Percentiles rank a stretch among this genome's conserved stretches.
These are phyloP conservation scores for Aphanomyces stellatus DNA, from an alignment of 352 stramenopile species.

Conservation along the genomic window DNA sequence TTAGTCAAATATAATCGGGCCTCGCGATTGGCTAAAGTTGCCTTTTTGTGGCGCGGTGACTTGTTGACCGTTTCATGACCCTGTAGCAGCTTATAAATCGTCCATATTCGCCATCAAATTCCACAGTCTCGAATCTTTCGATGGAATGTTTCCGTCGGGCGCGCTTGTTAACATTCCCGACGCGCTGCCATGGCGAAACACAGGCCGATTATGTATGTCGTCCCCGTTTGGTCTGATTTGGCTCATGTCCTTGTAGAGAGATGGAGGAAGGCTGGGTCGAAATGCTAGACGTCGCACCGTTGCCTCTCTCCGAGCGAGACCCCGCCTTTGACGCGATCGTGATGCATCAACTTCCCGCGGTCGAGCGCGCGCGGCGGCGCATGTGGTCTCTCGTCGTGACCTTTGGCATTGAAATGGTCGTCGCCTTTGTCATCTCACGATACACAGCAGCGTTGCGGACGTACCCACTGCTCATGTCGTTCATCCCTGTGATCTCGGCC, in stretches of 20 bases:
- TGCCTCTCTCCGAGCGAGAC: not conserved
- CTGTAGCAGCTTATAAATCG: too few relatives aligned
- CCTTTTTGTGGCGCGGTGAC: too few relatives aligned
- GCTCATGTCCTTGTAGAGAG: not conserved
- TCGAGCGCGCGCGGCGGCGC: not conserved
- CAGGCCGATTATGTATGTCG: too few relatives aligned
- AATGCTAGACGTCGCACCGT: not conserved
- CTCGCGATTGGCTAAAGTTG: too few relatives aligned
- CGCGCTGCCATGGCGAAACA: too few relatives aligned
- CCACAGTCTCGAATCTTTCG: too few relatives aligned
- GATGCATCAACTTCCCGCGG: not conserved
- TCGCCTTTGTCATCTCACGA: slow-evolving; percentile 14
- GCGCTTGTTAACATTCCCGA: too few relatives aligned
- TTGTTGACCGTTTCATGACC: too few relatives aligned
- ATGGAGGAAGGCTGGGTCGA: slow-evolving; percentile 7
- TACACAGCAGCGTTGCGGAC: not conserved
- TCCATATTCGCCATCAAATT: too few relatives aligned
- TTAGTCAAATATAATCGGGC: too few relatives aligned
- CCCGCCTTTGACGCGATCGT: not conserved
- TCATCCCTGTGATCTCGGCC: slow-evolving; percentile 16
- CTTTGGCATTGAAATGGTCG: not conserved
- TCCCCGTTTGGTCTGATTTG: too few relatives aligned
- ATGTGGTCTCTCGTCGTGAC: slow-evolving; percentile 1
- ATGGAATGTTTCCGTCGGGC: too few relatives aligned
- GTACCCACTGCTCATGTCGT: slow-evolving; percentile 15